phyloP scores from a whole-genome alignment of 768 basidiomycete species.

The Termitomyces sp. region DNA sequence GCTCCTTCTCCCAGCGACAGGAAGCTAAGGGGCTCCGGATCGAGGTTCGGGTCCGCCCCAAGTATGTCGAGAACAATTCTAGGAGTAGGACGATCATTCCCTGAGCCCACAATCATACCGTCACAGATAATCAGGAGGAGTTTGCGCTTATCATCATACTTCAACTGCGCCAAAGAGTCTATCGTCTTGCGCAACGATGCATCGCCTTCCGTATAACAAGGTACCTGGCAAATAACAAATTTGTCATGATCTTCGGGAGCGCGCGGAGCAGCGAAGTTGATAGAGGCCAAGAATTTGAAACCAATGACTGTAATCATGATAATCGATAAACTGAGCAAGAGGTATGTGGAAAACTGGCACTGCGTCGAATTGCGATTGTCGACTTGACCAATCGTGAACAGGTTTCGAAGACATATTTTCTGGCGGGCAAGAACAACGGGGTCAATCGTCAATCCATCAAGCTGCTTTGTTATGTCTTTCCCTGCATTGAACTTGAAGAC shows the following conservation, averaged over 20 bases:
- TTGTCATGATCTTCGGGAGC: conserved; percentile 91
- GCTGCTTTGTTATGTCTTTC: conserved; percentile 72
- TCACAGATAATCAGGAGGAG: conserved; percentile 92
- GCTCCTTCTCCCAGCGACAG: conserved; percentile 90
- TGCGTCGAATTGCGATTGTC: conserved; percentile 91
- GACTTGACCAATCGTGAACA: conserved; percentile 88
- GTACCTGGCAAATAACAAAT: conserved; percentile 95
- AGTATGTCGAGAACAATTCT: conserved; percentile 96
- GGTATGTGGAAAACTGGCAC: conserved; percentile 88
- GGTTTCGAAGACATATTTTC: conserved; percentile 86
- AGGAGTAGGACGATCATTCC: conserved; percentile 95
- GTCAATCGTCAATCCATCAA: conserved; percentile 64
- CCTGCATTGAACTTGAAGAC: conserved; percentile 79
- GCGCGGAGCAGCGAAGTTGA: conserved; percentile 70
- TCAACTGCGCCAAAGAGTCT: conserved; percentile 89
- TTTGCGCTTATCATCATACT: conserved; percentile 98
- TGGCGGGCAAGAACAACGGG: conserved; percentile 61
- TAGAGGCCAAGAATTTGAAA: conserved; percentile 87
- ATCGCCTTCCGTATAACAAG: conserved; percentile 98
- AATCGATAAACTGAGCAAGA: conserved; percentile 83
- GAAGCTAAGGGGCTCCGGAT: conserved; percentile 95
- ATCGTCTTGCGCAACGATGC: conserved; percentile 82
- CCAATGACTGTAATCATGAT: conserved; percentile 94
- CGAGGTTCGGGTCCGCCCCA: conserved; percentile 87
- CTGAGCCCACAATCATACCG: conserved; percentile 96